phyloP scores from a whole-genome alignment of 352 stramenopile genomes.

The Phytophthora boehmeriae region DNA sequence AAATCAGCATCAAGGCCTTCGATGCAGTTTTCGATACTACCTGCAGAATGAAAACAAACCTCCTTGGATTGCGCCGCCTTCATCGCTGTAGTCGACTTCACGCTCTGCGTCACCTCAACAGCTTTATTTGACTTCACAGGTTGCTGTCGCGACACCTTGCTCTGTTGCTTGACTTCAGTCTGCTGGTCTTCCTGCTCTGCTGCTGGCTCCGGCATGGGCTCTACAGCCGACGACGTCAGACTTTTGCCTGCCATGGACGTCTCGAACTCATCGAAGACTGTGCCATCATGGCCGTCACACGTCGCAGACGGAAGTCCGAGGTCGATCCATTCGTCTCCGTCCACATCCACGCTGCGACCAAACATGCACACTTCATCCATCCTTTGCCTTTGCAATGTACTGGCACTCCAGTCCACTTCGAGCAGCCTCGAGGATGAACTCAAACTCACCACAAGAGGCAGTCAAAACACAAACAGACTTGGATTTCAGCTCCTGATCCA shows the following conservation, averaged over 20 bases:
- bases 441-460: no score
- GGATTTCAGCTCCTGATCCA: no score
- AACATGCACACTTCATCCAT: slow-evolving; percentile 24
- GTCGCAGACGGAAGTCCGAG: slow-evolving; percentile 17
- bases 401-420: no score
- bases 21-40: neutral
- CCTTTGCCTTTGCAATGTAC: neutral
- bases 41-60: neutral
- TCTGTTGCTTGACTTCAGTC: neutral
- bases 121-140: neutral
- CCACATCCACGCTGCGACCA: slow-evolving; percentile 28
- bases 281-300: slow-evolving; percentile 4
- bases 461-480: no score
- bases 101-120: neutral
- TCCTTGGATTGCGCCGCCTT: slow-evolving; percentile 3
- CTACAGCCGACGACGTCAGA: neutral
- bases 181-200: neutral
- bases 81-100: neutral
- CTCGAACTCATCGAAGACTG: neutral
- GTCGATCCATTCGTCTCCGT: slow-evolving; percentile 57
- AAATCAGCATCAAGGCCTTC: neutral
- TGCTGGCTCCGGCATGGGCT: neutral
- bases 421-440: no score
- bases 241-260: neutral
- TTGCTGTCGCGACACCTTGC: neutral